Conservation (phyloP, 2,329 filamentous ascomycete species). For the Cordyceps fumosorosea region DNA sequence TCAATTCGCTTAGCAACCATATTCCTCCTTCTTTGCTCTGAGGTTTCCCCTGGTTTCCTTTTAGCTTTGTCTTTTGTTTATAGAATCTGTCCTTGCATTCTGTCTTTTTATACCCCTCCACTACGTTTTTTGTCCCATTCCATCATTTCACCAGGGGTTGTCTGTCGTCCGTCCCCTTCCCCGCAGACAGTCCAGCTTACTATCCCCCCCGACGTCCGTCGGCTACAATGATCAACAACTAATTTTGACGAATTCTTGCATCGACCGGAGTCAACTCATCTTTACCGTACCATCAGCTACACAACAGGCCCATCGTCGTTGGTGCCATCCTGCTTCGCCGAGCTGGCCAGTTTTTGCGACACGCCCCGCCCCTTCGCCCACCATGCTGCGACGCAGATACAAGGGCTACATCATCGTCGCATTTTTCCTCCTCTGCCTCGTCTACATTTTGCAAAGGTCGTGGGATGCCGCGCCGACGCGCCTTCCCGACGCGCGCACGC, state of each 20-base stretch:
- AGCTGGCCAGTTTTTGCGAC: background rate
- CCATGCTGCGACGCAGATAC: conserved; percentile 56
- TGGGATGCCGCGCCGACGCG: conserved; percentile 23
- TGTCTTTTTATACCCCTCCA: background rate
- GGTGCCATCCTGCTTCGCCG: background rate
- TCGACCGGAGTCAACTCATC: background rate
- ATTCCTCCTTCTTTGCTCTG: background rate
- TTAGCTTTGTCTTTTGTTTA: background rate
- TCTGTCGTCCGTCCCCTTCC: background rate
- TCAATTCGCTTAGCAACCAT: background rate
- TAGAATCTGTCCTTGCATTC: background rate
- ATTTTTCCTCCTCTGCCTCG: conserved; percentile 46
- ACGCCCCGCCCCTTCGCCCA: conserved; percentile 10
- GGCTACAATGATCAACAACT: background rate
- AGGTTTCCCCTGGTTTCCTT: background rate
- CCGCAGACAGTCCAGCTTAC: background rate
- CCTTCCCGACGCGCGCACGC: background rate
- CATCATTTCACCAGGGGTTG: background rate
- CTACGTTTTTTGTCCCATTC: background rate
- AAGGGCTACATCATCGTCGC: conserved; percentile 53
- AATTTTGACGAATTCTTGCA: background rate
- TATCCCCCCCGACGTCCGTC: background rate
- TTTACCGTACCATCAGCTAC: background rate
- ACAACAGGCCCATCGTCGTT: background rate
- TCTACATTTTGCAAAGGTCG: conserved; percentile 41